A percentile compares a stretch with the other conserved stretches of the same genome.
Conservation (phyloP, 140 eudicot genomes). For the Oenanthe javanica region DNA sequence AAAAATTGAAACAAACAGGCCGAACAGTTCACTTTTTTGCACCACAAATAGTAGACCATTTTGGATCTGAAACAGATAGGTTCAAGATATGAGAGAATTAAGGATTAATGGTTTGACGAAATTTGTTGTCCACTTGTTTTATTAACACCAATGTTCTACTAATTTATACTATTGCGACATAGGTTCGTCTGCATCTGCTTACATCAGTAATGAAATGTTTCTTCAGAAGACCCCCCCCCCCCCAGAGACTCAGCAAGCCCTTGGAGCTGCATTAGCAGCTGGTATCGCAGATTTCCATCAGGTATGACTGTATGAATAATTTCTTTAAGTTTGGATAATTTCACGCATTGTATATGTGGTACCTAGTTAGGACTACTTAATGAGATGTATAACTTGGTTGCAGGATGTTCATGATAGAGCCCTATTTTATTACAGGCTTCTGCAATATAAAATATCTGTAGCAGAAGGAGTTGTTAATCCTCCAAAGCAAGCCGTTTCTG, state of each 20-base stretch:
- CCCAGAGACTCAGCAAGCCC: constrained; percentile 88
- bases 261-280: constrained; percentile 87
- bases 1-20: background rate
- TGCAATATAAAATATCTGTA: constrained; percentile 54
- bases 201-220: constrained; percentile 95
- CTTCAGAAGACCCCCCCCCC: constrained; percentile 49
- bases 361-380: background rate
- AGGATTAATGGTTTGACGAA: background rate
- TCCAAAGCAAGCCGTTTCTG: constrained; percentile 97
- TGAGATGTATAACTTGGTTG: constrained; percentile 1
- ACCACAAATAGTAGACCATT: background rate
- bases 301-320: constrained; percentile 43
- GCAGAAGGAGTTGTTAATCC: constrained; percentile 87
- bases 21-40: background rate
- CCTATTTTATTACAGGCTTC: constrained; percentile 84
- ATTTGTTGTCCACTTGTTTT: background rate
- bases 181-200: constrained; percentile 95
- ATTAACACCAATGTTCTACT: background rate
- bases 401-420: constrained; percentile 99
- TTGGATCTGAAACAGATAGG: too few relatives aligned
- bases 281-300: constrained; percentile 93
- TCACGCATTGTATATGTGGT: background rate
- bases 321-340: too few relatives aligned
- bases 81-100: too few relatives aligned
- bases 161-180: constrained; percentile 16